Evolutionary conservation across 1,284 basidiomycete species (phyloP), one percentile per base, ranked within the genome.

Genomic region (Amylostereum areolatum): DNA sequence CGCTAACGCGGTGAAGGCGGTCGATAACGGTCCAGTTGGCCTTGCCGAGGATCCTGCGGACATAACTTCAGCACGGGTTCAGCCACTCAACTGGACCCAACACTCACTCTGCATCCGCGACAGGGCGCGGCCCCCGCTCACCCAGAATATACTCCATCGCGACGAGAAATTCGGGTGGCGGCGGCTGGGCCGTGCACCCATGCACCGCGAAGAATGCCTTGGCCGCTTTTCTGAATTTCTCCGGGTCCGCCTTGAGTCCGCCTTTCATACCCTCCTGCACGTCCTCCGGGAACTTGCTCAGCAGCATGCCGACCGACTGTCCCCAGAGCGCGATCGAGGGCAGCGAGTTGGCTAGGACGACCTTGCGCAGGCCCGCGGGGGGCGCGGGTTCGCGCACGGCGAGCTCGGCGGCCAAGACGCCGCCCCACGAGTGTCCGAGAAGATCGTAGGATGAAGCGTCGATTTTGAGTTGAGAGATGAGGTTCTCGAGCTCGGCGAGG

Each of bases 401-500:
- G 47, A 5, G 62, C 63, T 8, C 49, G 64, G 63, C 58, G 1
- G 56, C 73, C 5, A 75, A 55, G 59, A 73, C 73, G 2, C 62
- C 74, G 11, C 74, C 75, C 71, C 73, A 77, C n/a, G 73, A 77
- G 43, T 78, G 75, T 6, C 12, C 37, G 12, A 65, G 46, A 9
- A 69, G 35, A 47, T 65, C 62, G 54, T 59, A 69, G 28, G 49
- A 45, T n/a, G n/a, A n/a, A 45, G 59, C 56, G 24, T 58, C 42
- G 41, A 78, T 66, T 0, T 62, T 61, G 1, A 80, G 60, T 39
- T 71, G 58, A 5, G 49, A 28, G 9, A 77, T 52, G 0, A 80
- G 55, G 51, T 70, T 73, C n/a, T 71, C 66, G 7, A 80, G 66
- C 57, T 80, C 73, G 50, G 72, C 66, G 53, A 78, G 59, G 59